These are phyloP conservation scores for Magnolia sinica DNA, from an alignment of 164 flowering plant species.

Conservation along the genomic window DNA sequence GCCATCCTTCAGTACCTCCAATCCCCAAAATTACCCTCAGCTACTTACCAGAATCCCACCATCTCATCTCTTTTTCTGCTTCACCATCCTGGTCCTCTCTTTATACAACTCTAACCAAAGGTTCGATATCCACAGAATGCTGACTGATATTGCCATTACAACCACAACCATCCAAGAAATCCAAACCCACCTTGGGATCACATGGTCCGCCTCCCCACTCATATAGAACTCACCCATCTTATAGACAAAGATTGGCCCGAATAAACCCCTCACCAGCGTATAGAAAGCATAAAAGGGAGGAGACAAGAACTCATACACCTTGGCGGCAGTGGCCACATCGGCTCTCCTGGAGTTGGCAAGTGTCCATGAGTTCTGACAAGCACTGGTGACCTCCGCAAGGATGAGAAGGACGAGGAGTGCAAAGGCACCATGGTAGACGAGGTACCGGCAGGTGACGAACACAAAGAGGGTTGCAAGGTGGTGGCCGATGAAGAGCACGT, in stretches of 20 bases:
- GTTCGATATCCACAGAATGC: conserved; percentile 72
- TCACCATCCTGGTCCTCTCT: conserved; percentile 36
- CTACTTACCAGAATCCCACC: background rate
- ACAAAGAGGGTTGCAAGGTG: conserved; percentile 87
- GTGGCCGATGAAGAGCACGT: conserved; percentile 79
- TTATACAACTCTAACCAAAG: conserved; percentile 65
- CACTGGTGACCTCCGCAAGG: conserved; percentile 81
- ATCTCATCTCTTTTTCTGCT: conserved; percentile 26
- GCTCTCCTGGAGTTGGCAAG: conserved; percentile 47
- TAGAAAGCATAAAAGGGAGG: conserved; percentile 68
- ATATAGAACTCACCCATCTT: conserved; percentile 54
- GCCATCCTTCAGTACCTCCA: background rate
- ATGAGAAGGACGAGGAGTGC: conserved; percentile 56
- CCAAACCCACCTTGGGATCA: conserved; percentile 71
- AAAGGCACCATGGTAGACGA: conserved; percentile 58
- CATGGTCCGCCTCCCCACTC: conserved; percentile 49
- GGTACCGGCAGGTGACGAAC: conserved; percentile 68
- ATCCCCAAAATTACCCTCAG: background rate
- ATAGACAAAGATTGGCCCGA: conserved; percentile 66
- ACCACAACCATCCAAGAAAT: conserved; percentile 74
- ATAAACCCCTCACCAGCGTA: conserved; percentile 58
- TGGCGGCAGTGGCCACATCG: conserved; percentile 43
- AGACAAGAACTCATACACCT: conserved; percentile 42
- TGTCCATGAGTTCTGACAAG: conserved; percentile 88
- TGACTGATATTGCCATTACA: conserved; percentile 50